Evolutionary conservation across 176 grass and related monocot genomes (phyloP).

Genomic region (Echinochloa phyllopogon): DNA sequence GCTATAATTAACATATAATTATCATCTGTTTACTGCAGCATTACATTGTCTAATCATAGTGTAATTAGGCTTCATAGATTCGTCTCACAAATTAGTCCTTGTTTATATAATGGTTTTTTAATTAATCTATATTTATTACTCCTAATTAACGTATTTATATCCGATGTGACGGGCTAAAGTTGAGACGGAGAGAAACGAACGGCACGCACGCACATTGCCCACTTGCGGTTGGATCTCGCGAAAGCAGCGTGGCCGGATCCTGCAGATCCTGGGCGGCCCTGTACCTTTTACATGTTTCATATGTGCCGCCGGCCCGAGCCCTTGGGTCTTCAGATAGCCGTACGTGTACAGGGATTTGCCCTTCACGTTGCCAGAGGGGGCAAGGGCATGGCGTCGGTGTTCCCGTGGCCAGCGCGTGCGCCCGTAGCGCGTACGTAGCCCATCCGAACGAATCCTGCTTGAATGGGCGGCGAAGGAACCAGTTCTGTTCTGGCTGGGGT

Average conservation of each 20-base stretch:
- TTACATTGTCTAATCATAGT: no score
- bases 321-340: background rate
- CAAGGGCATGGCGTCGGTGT: background rate
- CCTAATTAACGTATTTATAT: no score
- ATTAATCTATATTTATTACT: no score
- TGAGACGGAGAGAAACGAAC: no score
- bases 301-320: background rate
- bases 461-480: background rate
- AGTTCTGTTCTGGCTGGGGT: background rate
- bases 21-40: no score
- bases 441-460: background rate
- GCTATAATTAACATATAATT: no score
- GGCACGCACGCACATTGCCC: background rate
- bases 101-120: no score
- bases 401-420: background rate
- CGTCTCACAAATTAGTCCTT: no score
- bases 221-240: slow-evolving; percentile 5
- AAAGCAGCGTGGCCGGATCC: background rate
- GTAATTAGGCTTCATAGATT: no score
- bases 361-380: background rate
- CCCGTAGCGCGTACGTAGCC: background rate
- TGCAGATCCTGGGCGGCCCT: background rate
- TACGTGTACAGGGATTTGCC: slow-evolving; percentile 3
- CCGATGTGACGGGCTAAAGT: no score
- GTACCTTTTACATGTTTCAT: background rate